Base-by-base conservation (phyloP, 805 yeast genomes). In the Candida taoyuanica region DNA sequence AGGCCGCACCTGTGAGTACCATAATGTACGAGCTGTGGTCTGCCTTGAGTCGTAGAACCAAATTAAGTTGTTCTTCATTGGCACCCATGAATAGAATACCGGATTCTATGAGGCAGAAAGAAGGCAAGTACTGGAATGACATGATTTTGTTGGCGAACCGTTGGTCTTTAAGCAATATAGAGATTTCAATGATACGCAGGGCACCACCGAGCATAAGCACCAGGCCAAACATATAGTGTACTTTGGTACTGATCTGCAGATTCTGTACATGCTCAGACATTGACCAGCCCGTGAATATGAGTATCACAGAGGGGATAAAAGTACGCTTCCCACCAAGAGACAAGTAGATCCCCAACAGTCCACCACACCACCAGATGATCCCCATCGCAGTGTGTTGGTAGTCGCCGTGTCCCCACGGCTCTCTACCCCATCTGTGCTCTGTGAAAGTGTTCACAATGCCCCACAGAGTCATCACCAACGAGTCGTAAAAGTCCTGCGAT, bases 301-400 rank as follows among this genome's bases (percentile, higher is more conserved):
- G 73, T 34, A 93, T 75, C 29, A 88, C 49, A 2, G 95, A 81
- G 2, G 98, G 98, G 26, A 91, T 64, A 50, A 79, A 84, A 25
- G 83, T 73, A 49, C 96, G 72, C 42, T 69, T 67, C 32, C 82
- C 78, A 36, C 76, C 75, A 55, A 85, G 66, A 2, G 94, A 74
- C 40, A 89, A 63, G 61, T 74, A 84, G 43, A 91, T 70, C 1
- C 98, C 98, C 18, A 88, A 61, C 47, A 88, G 64, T 7, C 97
- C 98, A 39, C 95, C 94, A 35, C 86, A 76, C 94, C 96, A 88
- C 95, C 97, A 91, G 21, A 91, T 73, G 40, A 91, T 84, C 1
- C 98, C 98, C 96, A 91, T 87, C 16, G 93, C 76, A 0, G 98
- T 89, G 60, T 89, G 97, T 64, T 89, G 96, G 59, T 82, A 86